A percentile compares a stretch with the other conserved stretches of the same genome.
These are phyloP conservation scores for Hypoxylon sp. DNA, from an alignment of 2,329 filamentous ascomycete genomes.

Conservation along the genomic window DNA sequence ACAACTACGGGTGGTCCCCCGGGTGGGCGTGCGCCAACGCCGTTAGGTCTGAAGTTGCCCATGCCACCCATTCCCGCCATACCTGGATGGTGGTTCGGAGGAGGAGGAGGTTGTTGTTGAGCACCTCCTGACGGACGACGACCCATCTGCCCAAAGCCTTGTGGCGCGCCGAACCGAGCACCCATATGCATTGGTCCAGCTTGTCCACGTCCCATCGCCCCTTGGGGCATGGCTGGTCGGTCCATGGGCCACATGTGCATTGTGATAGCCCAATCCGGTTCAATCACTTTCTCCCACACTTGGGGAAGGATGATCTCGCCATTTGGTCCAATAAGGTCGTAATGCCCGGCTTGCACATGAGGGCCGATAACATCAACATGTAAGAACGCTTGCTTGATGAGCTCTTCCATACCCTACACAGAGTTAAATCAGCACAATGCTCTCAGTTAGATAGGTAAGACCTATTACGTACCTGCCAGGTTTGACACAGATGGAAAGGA, in stretches of 20 bases:
- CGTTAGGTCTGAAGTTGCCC: constrained; percentile 66
- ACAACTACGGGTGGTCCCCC: constrained; percentile 37
- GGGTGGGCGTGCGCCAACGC: constrained; percentile 52
- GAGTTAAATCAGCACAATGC: constrained; percentile 17
- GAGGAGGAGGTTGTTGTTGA: constrained; percentile 21
- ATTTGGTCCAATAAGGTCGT: constrained; percentile 83
- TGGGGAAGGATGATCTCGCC: constrained; percentile 86
- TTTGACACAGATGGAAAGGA: constrained; percentile 87
- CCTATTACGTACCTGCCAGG: constrained; percentile 77
- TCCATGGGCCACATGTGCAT: constrained; percentile 77
- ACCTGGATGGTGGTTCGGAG: constrained; percentile 20
- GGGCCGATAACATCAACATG: constrained; percentile 83
- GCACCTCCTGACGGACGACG: constrained; percentile 9
- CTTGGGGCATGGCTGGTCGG: constrained; percentile 36
- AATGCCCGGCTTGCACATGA: constrained; percentile 83
- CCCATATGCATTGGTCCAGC: constrained; percentile 20
- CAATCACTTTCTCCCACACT: constrained; percentile 85
- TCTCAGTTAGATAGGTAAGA: neutral
- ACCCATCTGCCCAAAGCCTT: constrained; percentile 19
- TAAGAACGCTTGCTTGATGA: constrained; percentile 87
- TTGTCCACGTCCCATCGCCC: constrained; percentile 36
- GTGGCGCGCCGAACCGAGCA: constrained; percentile 19
- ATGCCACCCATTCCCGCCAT: constrained; percentile 9
- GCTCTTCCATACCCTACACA: constrained; percentile 83
- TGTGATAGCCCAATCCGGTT: constrained; percentile 81